Evolutionary conservation across 176 grass and related monocot genomes (phyloP), one percentile per base, ranked within the genome.

Genomic region (Bonia amplexicaulis): DNA sequence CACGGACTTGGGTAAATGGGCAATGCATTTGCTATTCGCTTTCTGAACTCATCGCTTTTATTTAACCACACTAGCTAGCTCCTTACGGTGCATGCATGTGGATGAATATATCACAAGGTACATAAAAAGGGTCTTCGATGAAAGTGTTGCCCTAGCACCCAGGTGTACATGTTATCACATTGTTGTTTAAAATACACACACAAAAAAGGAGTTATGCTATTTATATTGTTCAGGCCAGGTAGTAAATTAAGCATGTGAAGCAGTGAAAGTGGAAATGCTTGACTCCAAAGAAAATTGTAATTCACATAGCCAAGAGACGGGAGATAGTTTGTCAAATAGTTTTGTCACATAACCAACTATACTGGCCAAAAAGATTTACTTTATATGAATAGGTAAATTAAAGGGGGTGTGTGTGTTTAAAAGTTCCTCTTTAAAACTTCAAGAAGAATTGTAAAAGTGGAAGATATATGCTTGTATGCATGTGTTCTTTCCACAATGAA

Each of bases 251-350:
- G 10, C 66, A 66, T 46, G 45, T 11, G 45, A 44, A 44, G 9
- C 42, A 44, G 42, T 44, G 7, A 20, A 31, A 74, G 20, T 73
- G 60, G 35, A 57, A 65, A 42, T 47, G 3, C 19, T 46, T 44
- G 16, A 53, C 47, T 79, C 46, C 25, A 73, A 52, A 46, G 25
- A 40, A 79, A 27, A 63, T 10, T 40, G 40, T 15, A 60, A 40
- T 40, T 79, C 55, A 82, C 53, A 55, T 77, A 86, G 37, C 58
- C 66, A 82, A 26, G 10, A 76, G 25, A 61, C 72, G 59, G 73
- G 37, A 77, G 27, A 76, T 22, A 71, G 20, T 6, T 53, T n/a
- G 12, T 44, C 33, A 70, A 81, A 45, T 63, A 48, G 63, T 37
- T 37, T 37, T 37, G 40, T 44, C 42, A 44, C 42, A 44, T 44